Evolutionary conservation across 768 basidiomycete species (phyloP).

Genomic region (Lactarius akahatsu): DNA sequence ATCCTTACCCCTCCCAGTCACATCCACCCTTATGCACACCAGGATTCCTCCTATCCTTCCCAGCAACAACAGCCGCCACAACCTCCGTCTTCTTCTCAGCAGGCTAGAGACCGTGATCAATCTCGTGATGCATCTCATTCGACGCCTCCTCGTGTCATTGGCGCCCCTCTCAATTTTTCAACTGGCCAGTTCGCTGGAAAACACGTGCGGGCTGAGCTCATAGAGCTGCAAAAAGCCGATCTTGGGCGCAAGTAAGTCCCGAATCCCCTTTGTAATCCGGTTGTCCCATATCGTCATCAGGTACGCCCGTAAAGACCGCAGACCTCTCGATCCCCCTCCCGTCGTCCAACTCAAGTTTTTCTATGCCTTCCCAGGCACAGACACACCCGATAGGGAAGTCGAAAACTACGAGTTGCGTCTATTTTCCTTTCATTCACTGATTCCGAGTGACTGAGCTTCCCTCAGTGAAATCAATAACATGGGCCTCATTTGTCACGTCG

Average conservation of each 20-base stretch:
- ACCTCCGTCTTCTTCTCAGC: constrained; percentile 8
- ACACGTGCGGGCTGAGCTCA: constrained; percentile 32
- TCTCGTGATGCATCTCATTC: constrained; percentile 16
- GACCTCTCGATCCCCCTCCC: constrained; percentile 34
- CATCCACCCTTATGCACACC: constrained; percentile 13
- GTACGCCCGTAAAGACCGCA: constrained; percentile 32
- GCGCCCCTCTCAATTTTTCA: constrained; percentile 33
- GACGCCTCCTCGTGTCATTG: constrained; percentile 28
- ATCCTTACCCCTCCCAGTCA: constrained; percentile 7
- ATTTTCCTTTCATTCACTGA: not conserved
- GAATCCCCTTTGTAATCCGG: too few species aligned
- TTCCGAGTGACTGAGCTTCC: constrained; percentile 11
- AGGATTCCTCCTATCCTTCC: constrained; percentile 13
- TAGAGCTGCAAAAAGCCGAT: constrained; percentile 37
- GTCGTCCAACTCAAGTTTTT: constrained; percentile 33
- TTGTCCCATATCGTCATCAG: constrained; percentile 15
- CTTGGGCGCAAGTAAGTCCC: constrained; percentile 36
- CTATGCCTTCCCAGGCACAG: constrained; percentile 20
- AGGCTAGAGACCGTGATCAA: constrained; percentile 17
- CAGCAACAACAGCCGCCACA: constrained; percentile 12
- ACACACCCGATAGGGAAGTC: constrained; percentile 23
- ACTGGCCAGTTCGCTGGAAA: constrained; percentile 36
- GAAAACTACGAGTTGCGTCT: constrained; percentile 29
- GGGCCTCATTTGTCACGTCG: constrained; percentile 74
- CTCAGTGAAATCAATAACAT: constrained; percentile 57